Evolutionary conservation across 2,329 filamentous ascomycete genomes (phyloP), one percentile per base, ranked within the genome.

Genomic region (Penicillium sp.): DNA sequence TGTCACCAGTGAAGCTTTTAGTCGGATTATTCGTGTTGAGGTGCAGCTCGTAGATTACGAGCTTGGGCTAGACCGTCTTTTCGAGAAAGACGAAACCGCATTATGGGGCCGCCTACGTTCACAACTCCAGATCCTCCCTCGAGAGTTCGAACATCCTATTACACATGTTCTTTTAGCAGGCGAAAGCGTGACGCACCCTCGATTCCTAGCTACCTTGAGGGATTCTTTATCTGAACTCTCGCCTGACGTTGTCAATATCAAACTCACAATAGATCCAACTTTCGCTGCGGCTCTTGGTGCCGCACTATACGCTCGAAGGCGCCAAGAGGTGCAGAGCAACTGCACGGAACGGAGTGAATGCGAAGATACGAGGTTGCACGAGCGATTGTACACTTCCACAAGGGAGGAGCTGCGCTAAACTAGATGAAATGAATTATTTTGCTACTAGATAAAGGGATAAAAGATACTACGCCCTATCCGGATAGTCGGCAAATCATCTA

Each of bases 161-260:
- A 60, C 50, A 23, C 44, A 57, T 50, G 19, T 61, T 38, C 12
- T 55, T 38, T n/a, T 60, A 43, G 60, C 57, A 29, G 51, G 60
- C 2, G 60, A 60, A 44, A 58, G 54, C 39, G 49, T 38, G 19
- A 60, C 48, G 1, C 38, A 39, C 2, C 38, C 38, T 21, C 38
- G 38, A 4, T 39, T 7, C 38, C 38, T 39, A 4, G 10, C 29
- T 23, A 31, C 12, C 29, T 41, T 41, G 6, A 19, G 19, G 19
- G 19, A 21, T 21, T 41, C 10, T 7, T 21, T 41, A 6, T 21
- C 19, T 41, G 12, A 21, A 41, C 19, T 21, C 6, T 41, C 19
- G 19, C 38, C 6, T 41, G 10, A 2, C 6, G 5, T 3, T 41
- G 38, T 23, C 38, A 23, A 41, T 41, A 41, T 41, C 38, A 21